Evolutionary conservation across 306 rosid species (phyloP), one percentile per base, ranked within the genome.

Genomic region (Calophaca sinica): DNA sequence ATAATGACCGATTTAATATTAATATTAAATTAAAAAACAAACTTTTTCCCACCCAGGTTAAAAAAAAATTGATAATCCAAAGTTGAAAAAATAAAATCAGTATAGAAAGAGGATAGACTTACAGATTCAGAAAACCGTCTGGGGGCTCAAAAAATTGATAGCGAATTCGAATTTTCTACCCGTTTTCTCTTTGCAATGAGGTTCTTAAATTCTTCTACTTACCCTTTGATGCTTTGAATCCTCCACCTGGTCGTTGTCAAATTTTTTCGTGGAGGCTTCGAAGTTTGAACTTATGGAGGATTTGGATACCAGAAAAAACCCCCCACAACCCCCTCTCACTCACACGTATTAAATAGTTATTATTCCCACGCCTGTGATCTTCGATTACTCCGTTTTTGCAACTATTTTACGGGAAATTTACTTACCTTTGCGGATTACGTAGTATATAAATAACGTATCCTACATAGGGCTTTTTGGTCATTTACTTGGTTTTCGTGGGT

Each of bases 81-180:
- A 62, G 45, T 1, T 33, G 26, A 26, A 63, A 39, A 65, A 29
- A 8, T 5, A 51, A 68, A 73, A 76, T 62, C 31, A 72, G 41
- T n/a, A 73, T 38, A 72, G 44, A 69, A 69, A 60, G 35, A 63
- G 12, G 7, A 74, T 51, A 69, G n/a, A 81, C 88, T 75, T 51
- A 81, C 90, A 78, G 79, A 84, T 81, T 83, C 76, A 62, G 28
- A 64, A 61, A 76, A 51, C 60, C 80, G 81, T 75, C 81, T 50
- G 61, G 77, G 29, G 87, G 79, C 78, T 66, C 62, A 78, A 80
- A 38, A 73, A 80, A 50, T 44, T 53, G 74, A 73, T 42, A 49
- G 42, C 15, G 72, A 59, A 62, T 78, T 71, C 31, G 57, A 53
- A 2, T 7, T 74, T 69, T 35, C 45, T 20, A 0, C 26, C 26